Conservation (phyloP, 805 yeast genomes). For the Hemisphaericaspora nanyangensis region DNA sequence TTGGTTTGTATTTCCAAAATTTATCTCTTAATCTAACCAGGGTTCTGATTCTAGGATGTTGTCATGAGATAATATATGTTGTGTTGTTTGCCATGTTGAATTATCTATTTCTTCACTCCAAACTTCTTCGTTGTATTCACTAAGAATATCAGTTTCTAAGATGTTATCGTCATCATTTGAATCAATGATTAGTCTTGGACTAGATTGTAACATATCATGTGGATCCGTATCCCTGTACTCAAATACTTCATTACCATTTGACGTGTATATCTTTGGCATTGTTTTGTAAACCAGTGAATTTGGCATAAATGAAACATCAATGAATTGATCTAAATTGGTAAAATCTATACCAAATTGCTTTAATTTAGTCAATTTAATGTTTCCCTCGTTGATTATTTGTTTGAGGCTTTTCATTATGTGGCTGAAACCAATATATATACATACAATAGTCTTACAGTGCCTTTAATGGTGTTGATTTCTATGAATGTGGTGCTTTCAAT, state of each 20-base stretch:
- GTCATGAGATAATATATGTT: neutral
- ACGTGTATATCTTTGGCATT: slow-evolving; percentile 6
- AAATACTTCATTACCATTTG: neutral
- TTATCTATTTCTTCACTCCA: neutral
- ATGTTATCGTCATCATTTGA: neutral
- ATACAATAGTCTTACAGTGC: too few species aligned
- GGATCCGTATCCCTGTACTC: neutral
- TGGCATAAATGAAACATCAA: slow-evolving; percentile 5
- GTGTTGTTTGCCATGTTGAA: slow-evolving; percentile 3
- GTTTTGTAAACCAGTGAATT: neutral
- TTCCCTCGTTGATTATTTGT: slow-evolving; percentile 1
- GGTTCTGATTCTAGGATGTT: slow-evolving; percentile 1
- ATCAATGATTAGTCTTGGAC: neutral
- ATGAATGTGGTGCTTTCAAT: too few species aligned
- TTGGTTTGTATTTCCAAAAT: neutral
- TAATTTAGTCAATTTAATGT: slow-evolving; percentile 5
- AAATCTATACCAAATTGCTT: slow-evolving; percentile 7
- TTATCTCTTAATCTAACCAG: neutral
- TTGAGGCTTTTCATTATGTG: slow-evolving; percentile 5
- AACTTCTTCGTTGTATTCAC: neutral
- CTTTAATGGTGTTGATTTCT: too few species aligned
- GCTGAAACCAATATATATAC: too few species aligned
- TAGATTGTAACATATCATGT: neutral
- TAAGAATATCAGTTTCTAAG: neutral
- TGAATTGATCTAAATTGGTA: slow-evolving; percentile 2